Percentiles rank a stretch among this genome's conserved stretches.
These are phyloP conservation scores for Solanum medicagineum DNA, from an alignment of 257 asterid genomes.

Conservation along the genomic window DNA sequence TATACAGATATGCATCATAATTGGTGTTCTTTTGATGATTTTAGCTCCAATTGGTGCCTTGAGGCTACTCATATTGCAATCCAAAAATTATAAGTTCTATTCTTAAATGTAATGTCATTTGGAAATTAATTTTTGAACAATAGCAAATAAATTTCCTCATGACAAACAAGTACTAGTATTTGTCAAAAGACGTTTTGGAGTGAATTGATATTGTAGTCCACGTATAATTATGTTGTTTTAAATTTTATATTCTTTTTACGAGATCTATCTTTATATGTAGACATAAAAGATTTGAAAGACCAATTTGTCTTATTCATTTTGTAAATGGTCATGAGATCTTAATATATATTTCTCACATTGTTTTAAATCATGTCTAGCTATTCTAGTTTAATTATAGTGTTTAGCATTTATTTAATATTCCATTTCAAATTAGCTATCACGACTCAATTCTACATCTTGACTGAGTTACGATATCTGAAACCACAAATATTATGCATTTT, in stretches of 20 bases:
- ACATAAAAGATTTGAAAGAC: background rate
- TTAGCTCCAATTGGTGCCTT: constrained; percentile 45
- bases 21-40: constrained; percentile 32
- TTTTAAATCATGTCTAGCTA: background rate
- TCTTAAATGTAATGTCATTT: constrained; percentile 7
- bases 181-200: background rate
- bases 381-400: background rate
- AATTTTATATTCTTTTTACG: background rate
- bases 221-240: background rate
- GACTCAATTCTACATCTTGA: too few relatives aligned
- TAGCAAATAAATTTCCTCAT: background rate
- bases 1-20: constrained; percentile 26
- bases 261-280: background rate
- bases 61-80: constrained; percentile 18
- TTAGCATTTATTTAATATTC: background rate
- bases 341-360: background rate
- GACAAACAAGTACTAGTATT: background rate
- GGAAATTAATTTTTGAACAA: background rate
- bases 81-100: constrained; percentile 25
- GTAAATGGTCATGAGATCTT: background rate
- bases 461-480: too few relatives aligned
- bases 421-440: background rate
- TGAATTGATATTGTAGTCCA: background rate
- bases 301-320: background rate
- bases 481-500: too few relatives aligned